Evolutionary conservation across 1,284 basidiomycete genomes (phyloP).

Genomic region (Fomitopsis pinicola): DNA sequence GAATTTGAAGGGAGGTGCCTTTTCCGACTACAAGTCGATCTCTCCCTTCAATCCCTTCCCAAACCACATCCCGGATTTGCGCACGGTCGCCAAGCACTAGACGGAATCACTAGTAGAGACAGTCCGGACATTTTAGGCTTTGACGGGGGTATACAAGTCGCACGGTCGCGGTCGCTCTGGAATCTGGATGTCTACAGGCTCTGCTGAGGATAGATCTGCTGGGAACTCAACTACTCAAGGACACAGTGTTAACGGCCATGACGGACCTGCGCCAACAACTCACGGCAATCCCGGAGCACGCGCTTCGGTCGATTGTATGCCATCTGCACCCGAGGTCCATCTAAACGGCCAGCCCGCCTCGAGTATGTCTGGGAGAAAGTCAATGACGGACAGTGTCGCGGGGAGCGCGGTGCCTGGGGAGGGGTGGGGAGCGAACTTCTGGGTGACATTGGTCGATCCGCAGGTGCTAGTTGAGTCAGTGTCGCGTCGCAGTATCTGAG

Average conservation of each 20-base stretch:
- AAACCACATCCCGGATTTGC: neutral
- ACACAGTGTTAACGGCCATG: neutral
- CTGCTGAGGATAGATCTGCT: neutral
- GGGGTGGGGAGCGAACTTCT: constrained; percentile 81
- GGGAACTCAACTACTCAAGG: neutral
- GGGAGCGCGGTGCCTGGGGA: constrained; percentile 5
- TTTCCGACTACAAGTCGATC: neutral
- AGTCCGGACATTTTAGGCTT: no score
- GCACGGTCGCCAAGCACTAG: neutral
- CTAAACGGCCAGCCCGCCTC: constrained; percentile 20
- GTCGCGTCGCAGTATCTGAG: constrained; percentile 4
- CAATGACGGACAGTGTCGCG: constrained; percentile 7
- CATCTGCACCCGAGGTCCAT: constrained; percentile 18
- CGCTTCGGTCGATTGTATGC: neutral
- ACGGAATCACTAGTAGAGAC: neutral
- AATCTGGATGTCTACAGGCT: neutral
- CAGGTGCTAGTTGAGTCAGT: constrained; percentile 45
- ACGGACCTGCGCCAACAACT: neutral
- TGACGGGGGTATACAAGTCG: neutral
- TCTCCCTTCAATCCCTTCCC: no score
- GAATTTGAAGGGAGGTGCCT: neutral
- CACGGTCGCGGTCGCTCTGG: neutral
- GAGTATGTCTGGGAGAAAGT: constrained; percentile 7
- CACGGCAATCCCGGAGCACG: neutral
- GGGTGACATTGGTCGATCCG: constrained; percentile 81